Conservation (phyloP, 2,329 filamentous ascomycete genomes). For the Fusarium nelsonii region DNA sequence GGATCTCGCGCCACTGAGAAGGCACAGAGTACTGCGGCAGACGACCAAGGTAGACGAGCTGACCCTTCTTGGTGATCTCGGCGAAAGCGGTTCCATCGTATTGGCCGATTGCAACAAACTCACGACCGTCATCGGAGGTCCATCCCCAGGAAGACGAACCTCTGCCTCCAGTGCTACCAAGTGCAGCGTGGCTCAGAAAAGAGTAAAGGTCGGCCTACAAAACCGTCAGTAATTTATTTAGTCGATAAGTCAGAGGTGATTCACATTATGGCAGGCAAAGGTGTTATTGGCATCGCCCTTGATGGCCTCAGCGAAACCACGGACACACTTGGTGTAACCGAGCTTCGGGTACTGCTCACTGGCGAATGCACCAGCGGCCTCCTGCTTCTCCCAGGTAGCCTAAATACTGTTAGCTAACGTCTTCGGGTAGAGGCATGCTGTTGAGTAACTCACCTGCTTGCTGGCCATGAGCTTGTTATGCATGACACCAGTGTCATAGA, state of each 20-base stretch:
- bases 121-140: constrained; percentile 61
- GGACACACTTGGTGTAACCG: constrained; percentile 56
- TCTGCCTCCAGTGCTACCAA: constrained; percentile 58
- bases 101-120: constrained; percentile 63
- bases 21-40: constrained; percentile 57
- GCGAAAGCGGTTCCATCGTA: constrained; percentile 64
- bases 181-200: constrained; percentile 65
- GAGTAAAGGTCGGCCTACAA: constrained; percentile 62
- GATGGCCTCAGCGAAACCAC: constrained; percentile 59
- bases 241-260: fast-evolving
- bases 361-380: constrained; percentile 52
- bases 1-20: constrained; percentile 58
- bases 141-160: constrained; percentile 61
- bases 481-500: constrained; percentile 39
- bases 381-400: constrained; percentile 52
- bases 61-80: constrained; percentile 59
- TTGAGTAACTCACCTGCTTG: constrained; percentile 13
- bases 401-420: constrained; percentile 13
- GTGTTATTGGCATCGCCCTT: constrained; percentile 61
- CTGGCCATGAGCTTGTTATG: constrained; percentile 40
- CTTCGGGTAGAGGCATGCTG: fast-evolving
- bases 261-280: constrained; percentile 61
- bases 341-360: constrained; percentile 54
- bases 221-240: fast-evolving
- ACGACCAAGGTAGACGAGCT: constrained; percentile 61